A percentile compares a stretch with the other conserved stretches of the same genome.
These are phyloP conservation scores for Tilletia horrida DNA, from an alignment of 1,284 basidiomycete genomes.

Conservation along the genomic window DNA sequence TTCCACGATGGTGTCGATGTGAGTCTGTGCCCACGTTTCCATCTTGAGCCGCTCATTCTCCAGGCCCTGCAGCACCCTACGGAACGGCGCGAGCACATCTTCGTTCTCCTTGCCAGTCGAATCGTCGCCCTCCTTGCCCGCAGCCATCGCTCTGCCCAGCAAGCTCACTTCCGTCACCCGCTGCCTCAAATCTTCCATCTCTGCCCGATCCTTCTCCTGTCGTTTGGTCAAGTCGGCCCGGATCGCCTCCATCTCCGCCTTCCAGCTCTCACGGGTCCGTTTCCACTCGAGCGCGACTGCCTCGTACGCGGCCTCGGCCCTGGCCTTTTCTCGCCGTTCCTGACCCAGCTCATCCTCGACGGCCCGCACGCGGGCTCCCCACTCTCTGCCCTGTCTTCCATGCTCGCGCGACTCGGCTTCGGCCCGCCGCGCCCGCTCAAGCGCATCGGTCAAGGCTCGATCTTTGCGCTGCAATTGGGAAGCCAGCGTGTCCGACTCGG, in stretches of 20 bases:
- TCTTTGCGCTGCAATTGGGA: conserved; percentile 82
- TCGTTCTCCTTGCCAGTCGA: background rate
- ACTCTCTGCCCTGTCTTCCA: conserved; percentile 40
- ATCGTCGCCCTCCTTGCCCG: background rate
- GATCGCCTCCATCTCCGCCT: conserved; percentile 32
- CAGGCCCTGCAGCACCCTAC: conserved; percentile 10
- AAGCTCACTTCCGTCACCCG: conserved; percentile 11
- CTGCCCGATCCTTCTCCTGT: conserved; percentile 22
- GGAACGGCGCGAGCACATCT: conserved; percentile 13
- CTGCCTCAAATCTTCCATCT: conserved; percentile 15
- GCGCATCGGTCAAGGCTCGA: conserved; percentile 68
- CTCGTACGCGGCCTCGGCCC: conserved; percentile 40
- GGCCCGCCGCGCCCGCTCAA: conserved; percentile 50
- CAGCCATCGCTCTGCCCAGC: conserved; percentile 12
- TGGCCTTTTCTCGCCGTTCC: conserved; percentile 29
- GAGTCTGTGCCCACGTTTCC: background rate
- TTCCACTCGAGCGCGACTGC: conserved; percentile 36
- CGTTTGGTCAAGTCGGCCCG: conserved; percentile 17
- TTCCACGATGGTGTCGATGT: conserved; percentile 4
- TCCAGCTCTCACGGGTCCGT: conserved; percentile 27
- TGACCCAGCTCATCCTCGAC: conserved; percentile 44
- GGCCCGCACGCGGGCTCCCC: conserved; percentile 43
- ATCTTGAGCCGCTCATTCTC: conserved; percentile 6
- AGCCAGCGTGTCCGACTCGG: conserved; percentile 79
- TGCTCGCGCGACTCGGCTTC: conserved; percentile 50